Base-by-base conservation (phyloP, 1,139 yeast species). In the Sugiyamaella pinicola region DNA sequence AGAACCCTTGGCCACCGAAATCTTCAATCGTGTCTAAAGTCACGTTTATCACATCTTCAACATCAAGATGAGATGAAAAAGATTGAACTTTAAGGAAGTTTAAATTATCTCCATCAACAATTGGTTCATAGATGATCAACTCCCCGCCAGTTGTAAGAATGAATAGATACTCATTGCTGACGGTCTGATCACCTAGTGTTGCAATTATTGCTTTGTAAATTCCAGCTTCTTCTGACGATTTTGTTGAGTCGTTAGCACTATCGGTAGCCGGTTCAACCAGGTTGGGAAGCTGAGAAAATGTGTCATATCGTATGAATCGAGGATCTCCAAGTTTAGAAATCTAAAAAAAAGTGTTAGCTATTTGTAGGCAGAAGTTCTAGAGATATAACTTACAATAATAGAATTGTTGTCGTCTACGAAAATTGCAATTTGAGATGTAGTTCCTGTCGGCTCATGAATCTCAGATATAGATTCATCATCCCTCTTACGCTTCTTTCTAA, bases 121-220 rank as follows among this genome's bases (percentile, higher is more conserved):
- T 80, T 40, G 84, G 71, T 61, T 82, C 82, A 66, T 89, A 89
- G 57, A 86, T 73, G 43, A 82, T 73, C 1, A 88, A 73, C 67
- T 89, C 95, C 62, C 95, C 95, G 52, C 93, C 91, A 65, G 83
- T 79, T 0, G 96, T 88, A 48, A 89, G 72, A 5, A 88, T 74
- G 0, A 90, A 76, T 56, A 90, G 68, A 66, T 82, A 84, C 60
- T 87, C 91, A 51, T 79, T 74, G 22, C 74, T 69, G 18, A 63
- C 59, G 33, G 64, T 57, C 4, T 62, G 64, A 61, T 85, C 88
- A 2, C 96, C 96, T 42, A 89, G 65, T 45, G 18, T 46, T 6
- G 57, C 52, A n/a, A 60, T 33, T 12, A 53, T 8, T 4, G 54
- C 49, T 43, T 52, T 56, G 15, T 29, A 43, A 18, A 59, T 31